These are phyloP conservation scores for Amylocarpus encephaloides DNA, from an alignment of 2,329 filamentous ascomycete species.

Conservation along the genomic window DNA sequence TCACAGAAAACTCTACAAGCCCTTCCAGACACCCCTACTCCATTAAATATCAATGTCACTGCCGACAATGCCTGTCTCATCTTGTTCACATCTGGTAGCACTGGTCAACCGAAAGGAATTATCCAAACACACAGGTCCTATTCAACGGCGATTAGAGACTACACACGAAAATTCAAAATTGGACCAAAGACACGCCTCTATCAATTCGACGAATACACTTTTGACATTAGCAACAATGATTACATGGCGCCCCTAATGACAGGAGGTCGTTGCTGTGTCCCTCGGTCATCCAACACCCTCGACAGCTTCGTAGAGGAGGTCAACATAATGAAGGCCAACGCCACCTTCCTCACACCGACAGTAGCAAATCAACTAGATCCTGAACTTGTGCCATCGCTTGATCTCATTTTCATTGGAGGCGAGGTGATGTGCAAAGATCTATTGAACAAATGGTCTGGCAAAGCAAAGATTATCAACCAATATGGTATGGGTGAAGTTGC, in stretches of 20 bases:
- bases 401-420: not conserved
- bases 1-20: not conserved
- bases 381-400: not conserved
- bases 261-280: not conserved
- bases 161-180: not conserved
- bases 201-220: slow-evolving; percentile 1
- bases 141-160: not conserved
- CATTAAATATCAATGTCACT: not conserved
- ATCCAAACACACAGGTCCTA: not conserved
- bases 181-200: not conserved
- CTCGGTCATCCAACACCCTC: not conserved
- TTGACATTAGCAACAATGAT: slow-evolving; percentile 4
- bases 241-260: not conserved
- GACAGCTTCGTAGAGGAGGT: not conserved
- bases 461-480: slow-evolving; percentile 1
- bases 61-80: not conserved
- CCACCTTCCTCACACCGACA: not conserved
- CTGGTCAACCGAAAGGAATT: slow-evolving; percentile 1
- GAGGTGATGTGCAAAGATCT: not conserved
- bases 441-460: not conserved
- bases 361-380: not conserved
- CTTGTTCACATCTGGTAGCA: slow-evolving; percentile 1
- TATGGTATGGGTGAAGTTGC: slow-evolving; percentile 1
- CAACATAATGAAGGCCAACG: not conserved
- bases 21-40: not conserved